These are phyloP conservation scores for Thalassiosira sp. DNA, from an alignment of 352 stramenopile species.

Conservation along the genomic window DNA sequence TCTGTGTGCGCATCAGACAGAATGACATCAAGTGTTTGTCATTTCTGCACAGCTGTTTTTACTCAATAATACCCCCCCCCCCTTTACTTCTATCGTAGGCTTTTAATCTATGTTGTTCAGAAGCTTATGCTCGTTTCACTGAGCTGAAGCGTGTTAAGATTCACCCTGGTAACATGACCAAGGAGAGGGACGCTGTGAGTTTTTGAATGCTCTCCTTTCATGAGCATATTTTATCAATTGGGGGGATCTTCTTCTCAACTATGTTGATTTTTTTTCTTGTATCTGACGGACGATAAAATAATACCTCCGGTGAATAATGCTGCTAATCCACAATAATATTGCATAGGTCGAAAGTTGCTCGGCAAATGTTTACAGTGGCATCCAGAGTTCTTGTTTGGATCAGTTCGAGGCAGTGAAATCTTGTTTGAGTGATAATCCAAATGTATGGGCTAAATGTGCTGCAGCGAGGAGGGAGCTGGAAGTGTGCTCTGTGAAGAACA, in stretches of 20 bases:
- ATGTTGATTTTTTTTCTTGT: too few species aligned
- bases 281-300: too few species aligned
- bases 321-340: too few species aligned
- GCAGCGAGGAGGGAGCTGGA: conserved; percentile 42
- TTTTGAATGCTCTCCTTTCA: too few species aligned
- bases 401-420: conserved; percentile 48
- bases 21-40: background rate
- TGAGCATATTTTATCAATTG: too few species aligned
- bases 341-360: conserved; percentile 53
- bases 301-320: too few species aligned
- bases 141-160: conserved; percentile 47
- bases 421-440: conserved; percentile 46
- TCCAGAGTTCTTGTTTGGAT: conserved; percentile 29
- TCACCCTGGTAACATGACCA: conserved; percentile 46
- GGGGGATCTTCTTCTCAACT: too few species aligned
- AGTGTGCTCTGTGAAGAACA: conserved; percentile 47
- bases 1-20: too few species aligned
- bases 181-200: conserved; percentile 51
- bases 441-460: conserved; percentile 43
- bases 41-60: too few species aligned
- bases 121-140: conserved; percentile 47
- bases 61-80: too few species aligned
- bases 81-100: too few species aligned
- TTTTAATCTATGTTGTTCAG: conserved; percentile 47
- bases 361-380: conserved; percentile 46